phyloP scores from a whole-genome alignment of 1,284 basidiomycete species.

The Microstroma glucosiphilum region DNA sequence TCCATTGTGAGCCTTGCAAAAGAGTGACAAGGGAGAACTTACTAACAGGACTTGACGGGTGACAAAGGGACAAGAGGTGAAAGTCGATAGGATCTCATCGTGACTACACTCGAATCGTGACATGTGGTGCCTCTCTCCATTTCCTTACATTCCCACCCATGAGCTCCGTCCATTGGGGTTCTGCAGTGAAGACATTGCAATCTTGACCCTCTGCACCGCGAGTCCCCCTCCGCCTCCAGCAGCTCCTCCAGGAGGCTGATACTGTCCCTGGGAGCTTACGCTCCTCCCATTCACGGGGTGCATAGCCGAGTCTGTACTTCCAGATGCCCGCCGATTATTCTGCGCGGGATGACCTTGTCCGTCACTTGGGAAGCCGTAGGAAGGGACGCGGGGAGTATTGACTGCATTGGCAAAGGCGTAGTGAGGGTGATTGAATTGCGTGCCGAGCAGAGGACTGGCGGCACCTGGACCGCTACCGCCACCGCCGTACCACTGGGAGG shows the following conservation, averaged over 20 bases:
- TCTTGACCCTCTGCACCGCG: conserved; percentile 61
- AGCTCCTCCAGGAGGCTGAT: not conserved
- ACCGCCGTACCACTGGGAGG: not conserved
- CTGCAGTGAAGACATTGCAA: conserved; percentile 83
- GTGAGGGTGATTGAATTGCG: conserved; percentile 5
- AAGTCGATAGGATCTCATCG: no score
- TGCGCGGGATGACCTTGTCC: conserved; percentile 6
- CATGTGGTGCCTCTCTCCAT: no score
- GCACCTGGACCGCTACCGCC: not conserved
- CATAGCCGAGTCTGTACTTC: conserved; percentile 11
- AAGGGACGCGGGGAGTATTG: conserved; percentile 38
- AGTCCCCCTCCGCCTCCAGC: not conserved
- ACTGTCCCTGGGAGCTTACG: not conserved
- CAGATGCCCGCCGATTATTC: not conserved
- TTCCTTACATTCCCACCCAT: conserved; percentile 70
- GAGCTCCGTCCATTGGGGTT: conserved; percentile 83
- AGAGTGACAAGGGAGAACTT: no score
- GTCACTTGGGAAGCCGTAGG: conserved; percentile 14
- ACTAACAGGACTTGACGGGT: no score
- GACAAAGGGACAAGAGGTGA: no score
- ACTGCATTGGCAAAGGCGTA: conserved; percentile 39
- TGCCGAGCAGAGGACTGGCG: not conserved
- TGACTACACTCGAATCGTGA: no score
- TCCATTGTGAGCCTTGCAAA: no score
- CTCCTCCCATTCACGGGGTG: not conserved